A percentile compares a stretch with the other conserved stretches of the same genome.
Conservation (phyloP, 768 basidiomycete species). For the Amanita subjunquillea region DNA sequence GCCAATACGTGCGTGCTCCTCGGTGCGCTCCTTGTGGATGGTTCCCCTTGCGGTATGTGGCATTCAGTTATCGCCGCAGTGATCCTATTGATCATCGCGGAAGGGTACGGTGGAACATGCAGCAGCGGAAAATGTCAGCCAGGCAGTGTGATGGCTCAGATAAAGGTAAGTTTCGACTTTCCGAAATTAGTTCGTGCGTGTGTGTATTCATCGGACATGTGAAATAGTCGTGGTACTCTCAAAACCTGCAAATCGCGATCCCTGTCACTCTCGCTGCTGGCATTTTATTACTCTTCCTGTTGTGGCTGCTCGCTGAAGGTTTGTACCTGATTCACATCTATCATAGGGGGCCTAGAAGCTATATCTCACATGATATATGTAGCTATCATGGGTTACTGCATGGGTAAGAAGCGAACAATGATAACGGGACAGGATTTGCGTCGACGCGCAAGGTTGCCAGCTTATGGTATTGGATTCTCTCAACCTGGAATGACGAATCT, state of each 20-base stretch:
- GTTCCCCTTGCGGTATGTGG: conserved; percentile 65
- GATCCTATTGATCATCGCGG: conserved; percentile 8
- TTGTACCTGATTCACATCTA: background rate
- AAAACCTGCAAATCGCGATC: conserved; percentile 72
- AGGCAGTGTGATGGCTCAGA: conserved; percentile 47
- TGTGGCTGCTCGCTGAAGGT: conserved; percentile 30
- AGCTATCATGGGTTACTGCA: conserved; percentile 27
- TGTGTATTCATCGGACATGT: background rate
- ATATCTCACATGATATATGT: background rate
- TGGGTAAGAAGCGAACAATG: conserved; percentile 10
- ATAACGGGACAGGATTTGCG: background rate
- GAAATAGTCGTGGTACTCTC: conserved; percentile 59
- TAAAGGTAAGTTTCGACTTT: conserved; percentile 33
- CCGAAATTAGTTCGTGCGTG: background rate
- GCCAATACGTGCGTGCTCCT: conserved; percentile 58
- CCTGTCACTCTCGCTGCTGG: conserved; percentile 69
- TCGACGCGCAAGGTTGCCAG: conserved; percentile 16
- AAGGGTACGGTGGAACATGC: conserved; percentile 69
- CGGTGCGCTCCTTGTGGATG: conserved; percentile 64
- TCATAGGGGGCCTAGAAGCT: background rate
- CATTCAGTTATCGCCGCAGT: conserved; percentile 1
- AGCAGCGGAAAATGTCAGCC: conserved; percentile 47
- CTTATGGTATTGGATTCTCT: conserved; percentile 9
- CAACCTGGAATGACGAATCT: background rate
- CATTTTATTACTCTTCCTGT: conserved; percentile 45